Conservation (phyloP, 805 yeast species). For the Sungouiella thailandica region DNA sequence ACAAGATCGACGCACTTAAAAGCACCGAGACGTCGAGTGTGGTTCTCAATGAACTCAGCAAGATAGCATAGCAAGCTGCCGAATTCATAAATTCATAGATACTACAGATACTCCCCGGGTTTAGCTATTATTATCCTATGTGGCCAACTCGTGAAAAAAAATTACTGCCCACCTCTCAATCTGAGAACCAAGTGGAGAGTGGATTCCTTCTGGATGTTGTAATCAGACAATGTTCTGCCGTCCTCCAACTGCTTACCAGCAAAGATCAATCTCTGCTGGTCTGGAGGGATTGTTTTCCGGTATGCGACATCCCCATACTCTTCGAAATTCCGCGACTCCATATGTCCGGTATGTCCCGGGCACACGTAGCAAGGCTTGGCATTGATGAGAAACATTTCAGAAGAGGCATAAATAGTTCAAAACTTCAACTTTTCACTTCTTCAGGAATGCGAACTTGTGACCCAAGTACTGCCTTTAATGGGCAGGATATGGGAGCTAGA, state of each 20-base stretch:
- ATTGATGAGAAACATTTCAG: too few relatives aligned
- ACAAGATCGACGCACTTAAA: too few relatives aligned
- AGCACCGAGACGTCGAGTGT: too few relatives aligned
- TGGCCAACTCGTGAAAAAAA: conserved; percentile 19
- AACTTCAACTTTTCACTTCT: too few relatives aligned
- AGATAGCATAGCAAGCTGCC: too few relatives aligned
- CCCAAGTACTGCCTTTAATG: conserved; percentile 13
- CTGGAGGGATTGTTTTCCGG: conserved; percentile 99
- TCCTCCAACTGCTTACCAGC: conserved; percentile 99
- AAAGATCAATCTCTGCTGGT: conserved; percentile 98
- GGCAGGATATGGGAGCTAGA: conserved; percentile 21
- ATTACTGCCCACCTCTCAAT: conserved; percentile 74
- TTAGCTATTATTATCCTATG: conserved; percentile 64
- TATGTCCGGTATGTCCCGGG: too few relatives aligned
- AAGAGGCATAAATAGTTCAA: too few relatives aligned
- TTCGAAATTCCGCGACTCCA: too few relatives aligned
- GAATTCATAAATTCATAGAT: too few relatives aligned
- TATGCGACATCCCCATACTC: too few relatives aligned
- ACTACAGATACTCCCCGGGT: background rate
- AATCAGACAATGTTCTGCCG: conserved; percentile 97
- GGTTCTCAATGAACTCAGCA: too few relatives aligned
- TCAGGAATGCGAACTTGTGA: conserved; percentile 5
- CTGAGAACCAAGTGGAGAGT: conserved; percentile 93
- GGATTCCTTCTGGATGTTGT: conserved; percentile 99
- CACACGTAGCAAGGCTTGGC: too few relatives aligned